Evolutionary conservation across 1,284 basidiomycete genomes (phyloP).

Genomic region (Leccinum solheimii): DNA sequence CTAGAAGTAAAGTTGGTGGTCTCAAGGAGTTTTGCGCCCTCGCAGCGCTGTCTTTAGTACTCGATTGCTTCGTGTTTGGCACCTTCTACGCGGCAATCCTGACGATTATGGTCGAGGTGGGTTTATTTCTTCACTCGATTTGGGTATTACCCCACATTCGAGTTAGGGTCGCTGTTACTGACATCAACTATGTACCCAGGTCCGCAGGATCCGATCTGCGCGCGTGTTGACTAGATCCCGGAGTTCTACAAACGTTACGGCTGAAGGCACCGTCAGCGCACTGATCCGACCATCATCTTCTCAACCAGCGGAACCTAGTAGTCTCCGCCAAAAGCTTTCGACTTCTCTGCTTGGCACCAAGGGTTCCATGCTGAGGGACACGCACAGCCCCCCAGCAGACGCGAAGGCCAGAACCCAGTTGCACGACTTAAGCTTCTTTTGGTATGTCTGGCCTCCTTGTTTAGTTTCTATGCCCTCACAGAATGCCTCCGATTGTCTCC

Average conservation of each 20-base stretch:
- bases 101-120: constrained; percentile 75
- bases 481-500: constrained; percentile 61
- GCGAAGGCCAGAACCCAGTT: constrained; percentile 64
- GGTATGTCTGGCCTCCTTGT: constrained; percentile 42
- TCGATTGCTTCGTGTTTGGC: constrained; percentile 89
- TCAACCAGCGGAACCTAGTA: constrained; percentile 23
- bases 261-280: constrained; percentile 35
- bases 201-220: constrained; percentile 50
- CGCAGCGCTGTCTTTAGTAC: constrained; percentile 80
- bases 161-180: constrained; percentile 8
- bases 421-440: constrained; percentile 89
- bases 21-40: constrained; percentile 95
- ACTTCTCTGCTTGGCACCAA: constrained; percentile 63
- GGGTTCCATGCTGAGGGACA: constrained; percentile 52
- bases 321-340: constrained; percentile 47
- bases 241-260: constrained; percentile 30
- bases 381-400: constrained; percentile 28
- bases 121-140: too few relatives aligned
- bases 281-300: constrained; percentile 22
- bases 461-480: constrained; percentile 9
- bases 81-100: constrained; percentile 91
- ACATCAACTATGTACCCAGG: constrained; percentile 31
- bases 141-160: too few relatives aligned
- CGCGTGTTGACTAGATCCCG: constrained; percentile 43
- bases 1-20: constrained; percentile 85